These are phyloP conservation scores for Camellia sinensis DNA, from an alignment of 148 eudicot genomes.

Conservation along the genomic window DNA sequence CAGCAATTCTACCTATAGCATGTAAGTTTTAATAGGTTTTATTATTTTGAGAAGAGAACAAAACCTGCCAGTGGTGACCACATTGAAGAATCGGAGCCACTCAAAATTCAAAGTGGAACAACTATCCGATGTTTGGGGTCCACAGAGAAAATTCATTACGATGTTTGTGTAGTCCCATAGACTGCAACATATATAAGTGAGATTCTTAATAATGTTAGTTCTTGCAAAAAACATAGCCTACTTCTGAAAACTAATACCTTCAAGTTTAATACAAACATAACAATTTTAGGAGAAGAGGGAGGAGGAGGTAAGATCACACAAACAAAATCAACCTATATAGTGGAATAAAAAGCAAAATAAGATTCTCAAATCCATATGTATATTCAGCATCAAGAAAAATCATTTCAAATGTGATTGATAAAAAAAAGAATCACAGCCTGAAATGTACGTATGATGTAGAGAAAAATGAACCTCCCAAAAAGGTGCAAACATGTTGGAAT, in stretches of 20 bases:
- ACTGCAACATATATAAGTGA: constrained; percentile 47
- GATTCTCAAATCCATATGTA: too few relatives aligned
- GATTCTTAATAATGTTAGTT: constrained; percentile 3
- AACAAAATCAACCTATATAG: neutral
- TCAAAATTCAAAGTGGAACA: constrained; percentile 46
- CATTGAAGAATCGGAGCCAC: constrained; percentile 89
- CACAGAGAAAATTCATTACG: constrained; percentile 79
- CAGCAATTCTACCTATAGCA: neutral
- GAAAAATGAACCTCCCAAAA: too few relatives aligned
- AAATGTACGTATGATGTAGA: too few relatives aligned
- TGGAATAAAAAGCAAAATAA: neutral
- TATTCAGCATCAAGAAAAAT: too few relatives aligned
- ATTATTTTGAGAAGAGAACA: constrained; percentile 20
- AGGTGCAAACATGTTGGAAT: too few relatives aligned
- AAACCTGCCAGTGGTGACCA: constrained; percentile 96
- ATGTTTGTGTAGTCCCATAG: constrained; percentile 49
- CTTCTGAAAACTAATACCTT: too few relatives aligned
- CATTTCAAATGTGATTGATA: too few relatives aligned
- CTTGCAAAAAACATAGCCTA: neutral
- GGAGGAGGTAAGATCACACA: too few relatives aligned
- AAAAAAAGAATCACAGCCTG: too few relatives aligned
- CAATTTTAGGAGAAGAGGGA: too few relatives aligned
- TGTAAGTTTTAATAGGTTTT: neutral
- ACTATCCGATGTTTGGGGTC: constrained; percentile 37
- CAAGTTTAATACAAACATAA: too few relatives aligned